Percentiles rank a stretch among this genome's conserved stretches.
Evolutionary conservation across 352 stramenopile genomes (phyloP).

Genomic region (Blastocystis sp.): DNA sequence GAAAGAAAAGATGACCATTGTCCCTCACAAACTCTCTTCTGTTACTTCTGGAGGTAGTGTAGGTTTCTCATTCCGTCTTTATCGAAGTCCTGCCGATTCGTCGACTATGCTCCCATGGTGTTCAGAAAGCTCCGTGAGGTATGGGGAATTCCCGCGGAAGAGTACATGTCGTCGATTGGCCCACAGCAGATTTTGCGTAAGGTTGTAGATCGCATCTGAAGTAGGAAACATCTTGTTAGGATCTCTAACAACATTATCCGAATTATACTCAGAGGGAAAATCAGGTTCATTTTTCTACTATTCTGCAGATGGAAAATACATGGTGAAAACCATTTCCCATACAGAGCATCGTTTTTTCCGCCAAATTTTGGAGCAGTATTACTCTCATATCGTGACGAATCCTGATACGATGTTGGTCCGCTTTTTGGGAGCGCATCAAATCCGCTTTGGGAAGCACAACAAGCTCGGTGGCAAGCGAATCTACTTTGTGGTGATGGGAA

Average conservation of each 20-base stretch:
- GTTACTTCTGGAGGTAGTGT: conserved; percentile 70
- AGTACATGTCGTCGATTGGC: conserved; percentile 78
- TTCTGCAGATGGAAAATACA: conserved; percentile 90
- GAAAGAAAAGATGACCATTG: conserved; percentile 70
- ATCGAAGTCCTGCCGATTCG: conserved; percentile 72
- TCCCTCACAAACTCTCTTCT: conserved; percentile 62
- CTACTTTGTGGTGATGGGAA: conserved; percentile 90
- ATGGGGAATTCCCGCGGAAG: conserved; percentile 78
- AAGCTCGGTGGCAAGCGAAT: conserved; percentile 89
- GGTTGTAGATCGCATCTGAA: not conserved
- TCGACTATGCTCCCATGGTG: conserved; percentile 76
- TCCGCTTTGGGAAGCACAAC: conserved; percentile 65
- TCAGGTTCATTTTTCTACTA: conserved; percentile 99
- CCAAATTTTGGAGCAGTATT: conserved; percentile 92
- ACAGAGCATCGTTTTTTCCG: conserved; percentile 95
- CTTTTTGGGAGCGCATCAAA: conserved; percentile 92
- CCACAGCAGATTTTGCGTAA: conserved; percentile 62
- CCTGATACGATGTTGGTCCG: conserved; percentile 90
- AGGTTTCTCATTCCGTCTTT: conserved; percentile 70
- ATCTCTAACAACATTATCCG: conserved; percentile 61
- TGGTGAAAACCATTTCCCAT: conserved; percentile 98
- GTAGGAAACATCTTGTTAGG: conserved; percentile 64
- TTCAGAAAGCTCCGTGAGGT: conserved; percentile 78
- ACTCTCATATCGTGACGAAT: conserved; percentile 90
- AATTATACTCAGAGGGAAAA: conserved; percentile 71